Base-by-base conservation (phyloP, 2,329 filamentous ascomycete species). In the Clonostachys solani region DNA sequence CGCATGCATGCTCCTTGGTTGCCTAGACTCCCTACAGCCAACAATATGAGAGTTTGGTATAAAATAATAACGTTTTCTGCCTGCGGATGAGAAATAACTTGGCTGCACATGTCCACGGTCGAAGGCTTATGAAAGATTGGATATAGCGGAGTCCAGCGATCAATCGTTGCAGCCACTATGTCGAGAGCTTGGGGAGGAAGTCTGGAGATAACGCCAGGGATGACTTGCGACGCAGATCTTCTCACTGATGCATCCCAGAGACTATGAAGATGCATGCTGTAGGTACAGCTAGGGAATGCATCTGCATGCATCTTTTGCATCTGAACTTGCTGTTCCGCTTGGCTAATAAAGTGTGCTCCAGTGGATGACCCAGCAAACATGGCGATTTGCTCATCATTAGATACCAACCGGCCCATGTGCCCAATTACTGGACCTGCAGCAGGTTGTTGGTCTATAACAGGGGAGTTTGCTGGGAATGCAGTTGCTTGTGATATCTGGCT, bases 291-390 rank as follows among this genome's bases (percentile, higher is more conserved):
- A 3, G 57, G 56, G 12, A 60, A 55, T 1, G 55, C 47, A 2
- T 58, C 56, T 2, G 46, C 55, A 29, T 58, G 50, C 43, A 58
- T 53, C 5, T 49, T 44, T 12, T 52, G 50, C 43, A 57, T 50
- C 15, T 59, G 54, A 10, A 59, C 34, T 18, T 56, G 55, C 33
- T 60, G 56, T 40, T 60, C 56, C 2, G 54, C 54, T 40, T 59
- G 57, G 34, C 51, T 54, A 17, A 58, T 57, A 40, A 60, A 60
- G 36, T 60, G 57, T 6, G 59, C 57, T 4, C 56, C 57, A 2
- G 56, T 60, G 3, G 57, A 55, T 3, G 57, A 60, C 2, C 56
- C 57, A 1, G 49, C 53, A 43, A 60, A 60, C 54, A 57, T 58
- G 34, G 51, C 54, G 4, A 54, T 45, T 16, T 51, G 48, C 10